Evolutionary conservation across 176 grass and related monocot species (phyloP).

Genomic region (Musa acuminata): DNA sequence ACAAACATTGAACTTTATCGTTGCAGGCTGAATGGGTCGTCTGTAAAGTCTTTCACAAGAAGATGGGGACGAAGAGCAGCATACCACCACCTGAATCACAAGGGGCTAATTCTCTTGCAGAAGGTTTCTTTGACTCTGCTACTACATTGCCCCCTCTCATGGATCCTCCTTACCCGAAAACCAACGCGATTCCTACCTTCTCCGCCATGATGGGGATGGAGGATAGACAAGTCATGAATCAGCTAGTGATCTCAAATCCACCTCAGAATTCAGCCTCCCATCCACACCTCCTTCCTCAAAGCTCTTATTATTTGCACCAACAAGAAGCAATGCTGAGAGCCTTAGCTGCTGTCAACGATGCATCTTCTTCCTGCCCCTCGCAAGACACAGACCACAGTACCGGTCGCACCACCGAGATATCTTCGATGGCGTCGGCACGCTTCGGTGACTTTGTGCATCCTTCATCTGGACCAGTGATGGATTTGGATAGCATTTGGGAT

Average conservation of each 20-base stretch:
- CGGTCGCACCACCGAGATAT: not conserved
- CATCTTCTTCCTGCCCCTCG: not conserved
- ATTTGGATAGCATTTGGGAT: not conserved
- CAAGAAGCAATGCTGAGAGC: not conserved
- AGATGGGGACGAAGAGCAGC: constrained; percentile 18
- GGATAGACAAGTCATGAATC: not conserved
- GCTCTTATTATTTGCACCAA: not conserved
- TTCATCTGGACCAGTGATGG: not conserved
- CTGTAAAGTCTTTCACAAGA: constrained; percentile 34
- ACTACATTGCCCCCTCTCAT: constrained; percentile 35
- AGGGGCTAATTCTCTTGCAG: constrained; percentile 17
- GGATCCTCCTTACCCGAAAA: constrained; percentile 10
- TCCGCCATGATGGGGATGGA: not conserved
- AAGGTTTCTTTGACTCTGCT: constrained; percentile 23
- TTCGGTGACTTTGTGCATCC: not conserved
- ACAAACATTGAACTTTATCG: not conserved
- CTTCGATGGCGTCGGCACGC: not conserved
- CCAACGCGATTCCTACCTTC: not conserved
- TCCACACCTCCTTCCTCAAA: not conserved
- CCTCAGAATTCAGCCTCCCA: not conserved
- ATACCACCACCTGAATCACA: constrained; percentile 19
- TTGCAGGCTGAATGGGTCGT: constrained; percentile 39
- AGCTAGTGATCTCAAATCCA: not conserved
- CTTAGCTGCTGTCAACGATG: not conserved
- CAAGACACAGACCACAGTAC: not conserved